Evolutionary conservation across 495 filamentous ascomycete genomes (phyloP), one percentile per base, ranked within the genome.

Genomic region (Podospora fimiseda): DNA sequence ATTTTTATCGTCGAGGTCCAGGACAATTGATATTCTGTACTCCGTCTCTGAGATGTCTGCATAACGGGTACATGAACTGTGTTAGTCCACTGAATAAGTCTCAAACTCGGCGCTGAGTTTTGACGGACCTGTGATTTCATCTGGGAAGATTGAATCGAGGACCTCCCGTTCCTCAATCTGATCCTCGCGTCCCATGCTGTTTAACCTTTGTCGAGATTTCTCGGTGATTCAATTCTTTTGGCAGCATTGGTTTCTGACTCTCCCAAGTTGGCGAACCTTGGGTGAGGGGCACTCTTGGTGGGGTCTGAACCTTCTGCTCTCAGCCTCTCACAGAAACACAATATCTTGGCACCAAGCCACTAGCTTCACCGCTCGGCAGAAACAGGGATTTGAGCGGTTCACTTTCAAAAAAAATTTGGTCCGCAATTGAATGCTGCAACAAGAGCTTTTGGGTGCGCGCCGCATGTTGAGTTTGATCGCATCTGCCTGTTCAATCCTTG

Each of bases 151-250:
- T 50, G 90, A 95, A 62, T 92, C 89, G 57, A 98, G 88, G 50
- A 98, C 91, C 67, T 96, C 93, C 59, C 92, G 86, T 76, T 98
- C 93, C 74, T 98, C 91, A 48, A 81, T 72, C 69, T 98, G 93
- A 51, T 98, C 93, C 73, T 98, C 93, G 62, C 79, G 81, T 21
- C 92, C 91, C 93, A 96, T 97, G n/a, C n/a, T n/a, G n/a, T n/a
- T n/a, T n/a, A n/a, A n/a, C n/a, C 9, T 58, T 82, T 50, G 15
- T 9, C 6, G 37, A 37, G 23, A 14, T n/a, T 14, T 40, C 15
- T 21, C 43, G 19, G 18, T 5, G 43, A 39, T 1, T 50, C n/a
- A n/a, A n/a, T n/a, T 37, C 8, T 11, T 20, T 1, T 42, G 39
- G 13, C 19, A 22, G 18, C 21, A 33, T 6, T 7, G 2, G 15